These are phyloP conservation scores for Ammopiptanthus mongolicus DNA, from an alignment of 306 rosid species.

Conservation along the genomic window DNA sequence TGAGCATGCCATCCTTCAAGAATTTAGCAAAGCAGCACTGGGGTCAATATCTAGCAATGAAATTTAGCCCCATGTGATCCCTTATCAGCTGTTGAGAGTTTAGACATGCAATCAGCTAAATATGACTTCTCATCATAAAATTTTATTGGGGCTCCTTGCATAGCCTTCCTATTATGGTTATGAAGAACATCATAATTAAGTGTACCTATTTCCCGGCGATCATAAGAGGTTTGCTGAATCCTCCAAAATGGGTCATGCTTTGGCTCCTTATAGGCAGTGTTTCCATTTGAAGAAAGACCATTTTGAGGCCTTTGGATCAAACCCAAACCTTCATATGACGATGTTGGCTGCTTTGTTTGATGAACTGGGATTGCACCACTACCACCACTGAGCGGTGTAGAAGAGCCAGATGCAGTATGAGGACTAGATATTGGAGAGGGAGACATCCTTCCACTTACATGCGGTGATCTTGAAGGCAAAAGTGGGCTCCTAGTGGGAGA, in stretches of 20 bases:
- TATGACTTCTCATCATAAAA: constrained; percentile 34
- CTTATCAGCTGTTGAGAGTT: constrained; percentile 46
- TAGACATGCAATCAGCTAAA: constrained; percentile 41
- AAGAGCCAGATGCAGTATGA: constrained; percentile 58
- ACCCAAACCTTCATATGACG: constrained; percentile 38
- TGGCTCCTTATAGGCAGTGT: constrained; percentile 32
- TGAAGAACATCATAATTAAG: constrained; percentile 31
- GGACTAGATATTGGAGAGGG: constrained; percentile 73
- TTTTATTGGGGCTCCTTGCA: constrained; percentile 27
- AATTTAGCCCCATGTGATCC: constrained; percentile 40
- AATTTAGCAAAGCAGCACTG: constrained; percentile 15
- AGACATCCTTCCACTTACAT: constrained; percentile 57
- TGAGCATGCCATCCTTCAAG: not conserved
- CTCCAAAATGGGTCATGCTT: constrained; percentile 40
- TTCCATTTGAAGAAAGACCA: constrained; percentile 30
- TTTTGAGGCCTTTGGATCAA: constrained; percentile 36
- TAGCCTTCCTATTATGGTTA: constrained; percentile 36
- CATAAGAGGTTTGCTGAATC: constrained; percentile 36
- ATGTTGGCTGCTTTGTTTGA: constrained; percentile 40
- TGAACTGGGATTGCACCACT: constrained; percentile 53
- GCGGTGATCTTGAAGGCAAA: constrained; percentile 56
- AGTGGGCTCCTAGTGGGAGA: constrained; percentile 63
- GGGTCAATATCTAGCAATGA: constrained; percentile 28
- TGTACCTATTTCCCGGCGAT: constrained; percentile 27
- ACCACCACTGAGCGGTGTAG: constrained; percentile 59